These are phyloP conservation scores for Rhizopus sp. DNA, from an alignment of 371 early-diverging fungal genomes.

Conservation along the genomic window DNA sequence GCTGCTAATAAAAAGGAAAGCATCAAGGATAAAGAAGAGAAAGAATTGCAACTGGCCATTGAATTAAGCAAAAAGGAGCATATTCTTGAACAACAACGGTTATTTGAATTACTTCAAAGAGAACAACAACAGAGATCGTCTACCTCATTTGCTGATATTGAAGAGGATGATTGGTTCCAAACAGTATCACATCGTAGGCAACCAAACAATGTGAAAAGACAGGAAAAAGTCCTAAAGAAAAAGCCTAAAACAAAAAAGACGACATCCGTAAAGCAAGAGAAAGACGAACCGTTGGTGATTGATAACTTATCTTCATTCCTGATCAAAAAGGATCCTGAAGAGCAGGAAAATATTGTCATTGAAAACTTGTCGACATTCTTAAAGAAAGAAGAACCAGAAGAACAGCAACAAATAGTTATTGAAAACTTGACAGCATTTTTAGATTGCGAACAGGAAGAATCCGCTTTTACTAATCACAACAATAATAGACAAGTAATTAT, in stretches of 20 bases:
- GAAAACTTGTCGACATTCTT: constrained; percentile 11
- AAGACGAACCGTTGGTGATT: constrained; percentile 1
- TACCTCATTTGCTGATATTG: not conserved
- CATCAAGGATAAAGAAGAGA: constrained; percentile 1
- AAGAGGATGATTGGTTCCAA: constrained; percentile 24
- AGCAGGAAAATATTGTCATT: constrained; percentile 5
- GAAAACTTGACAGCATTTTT: not conserved
- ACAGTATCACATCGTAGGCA: constrained; percentile 17
- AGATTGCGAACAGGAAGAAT: not conserved
- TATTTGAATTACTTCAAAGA: constrained; percentile 7
- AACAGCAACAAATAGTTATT: not conserved
- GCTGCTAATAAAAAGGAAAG: not conserved
- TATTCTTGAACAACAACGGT: constrained; percentile 14
- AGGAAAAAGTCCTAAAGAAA: not conserved
- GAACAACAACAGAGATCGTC: not conserved
- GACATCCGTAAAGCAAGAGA: not conserved
- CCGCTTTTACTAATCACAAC: not conserved
- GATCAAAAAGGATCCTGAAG: constrained; percentile 9
- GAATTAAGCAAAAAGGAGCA: constrained; percentile 24
- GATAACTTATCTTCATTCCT: constrained; percentile 7
- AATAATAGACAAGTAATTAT: too few species aligned
- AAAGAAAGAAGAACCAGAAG: constrained; percentile 5
- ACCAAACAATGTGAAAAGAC: not conserved
- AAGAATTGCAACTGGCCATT: constrained; percentile 11
- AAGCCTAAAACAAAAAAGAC: not conserved